Percentiles rank a stretch among this genome's conserved stretches.
Evolutionary conservation across 805 yeast genomes (phyloP).

Genomic region (Komagataella populi): DNA sequence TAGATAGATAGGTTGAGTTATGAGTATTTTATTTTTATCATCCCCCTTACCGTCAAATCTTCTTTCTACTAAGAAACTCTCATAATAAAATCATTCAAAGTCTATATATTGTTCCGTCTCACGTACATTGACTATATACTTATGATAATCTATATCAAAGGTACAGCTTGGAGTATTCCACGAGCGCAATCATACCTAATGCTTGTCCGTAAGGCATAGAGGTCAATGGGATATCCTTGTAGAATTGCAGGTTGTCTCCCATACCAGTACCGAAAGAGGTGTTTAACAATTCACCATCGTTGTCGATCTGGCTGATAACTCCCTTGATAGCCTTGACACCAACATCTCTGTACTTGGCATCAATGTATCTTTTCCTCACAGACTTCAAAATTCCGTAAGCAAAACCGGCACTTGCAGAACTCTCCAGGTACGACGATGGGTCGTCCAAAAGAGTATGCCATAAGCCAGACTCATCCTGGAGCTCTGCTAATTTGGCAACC

Average conservation of each 20-base stretch:
- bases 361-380: slow-evolving; percentile 15
- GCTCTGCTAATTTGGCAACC: slow-evolving; percentile 12
- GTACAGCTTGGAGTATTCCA: slow-evolving; percentile 14
- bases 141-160: slow-evolving; percentile 1
- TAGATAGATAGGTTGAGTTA: not conserved
- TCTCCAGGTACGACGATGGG: slow-evolving; percentile 15
- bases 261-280: slow-evolving; percentile 24
- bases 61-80: no score
- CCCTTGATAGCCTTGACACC: slow-evolving; percentile 20
- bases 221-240: slow-evolving; percentile 20
- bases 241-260: slow-evolving; percentile 19
- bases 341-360: slow-evolving; percentile 10
- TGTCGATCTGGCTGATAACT: slow-evolving; percentile 15
- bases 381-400: slow-evolving; percentile 22
- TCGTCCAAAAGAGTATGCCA: slow-evolving; percentile 22
- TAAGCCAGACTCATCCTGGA: slow-evolving; percentile 18
- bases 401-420: slow-evolving; percentile 23
- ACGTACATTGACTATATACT: not conserved
- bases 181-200: slow-evolving; percentile 23
- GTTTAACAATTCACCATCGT: slow-evolving; percentile 18
- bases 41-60: not conserved
- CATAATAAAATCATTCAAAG: not conserved
- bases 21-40: not conserved
- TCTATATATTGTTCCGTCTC: not conserved
- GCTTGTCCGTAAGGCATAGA: slow-evolving; percentile 13